Evolutionary conservation across 2,329 filamentous ascomycete species (phyloP).

Genomic region (Sporothrix schenckii): DNA sequence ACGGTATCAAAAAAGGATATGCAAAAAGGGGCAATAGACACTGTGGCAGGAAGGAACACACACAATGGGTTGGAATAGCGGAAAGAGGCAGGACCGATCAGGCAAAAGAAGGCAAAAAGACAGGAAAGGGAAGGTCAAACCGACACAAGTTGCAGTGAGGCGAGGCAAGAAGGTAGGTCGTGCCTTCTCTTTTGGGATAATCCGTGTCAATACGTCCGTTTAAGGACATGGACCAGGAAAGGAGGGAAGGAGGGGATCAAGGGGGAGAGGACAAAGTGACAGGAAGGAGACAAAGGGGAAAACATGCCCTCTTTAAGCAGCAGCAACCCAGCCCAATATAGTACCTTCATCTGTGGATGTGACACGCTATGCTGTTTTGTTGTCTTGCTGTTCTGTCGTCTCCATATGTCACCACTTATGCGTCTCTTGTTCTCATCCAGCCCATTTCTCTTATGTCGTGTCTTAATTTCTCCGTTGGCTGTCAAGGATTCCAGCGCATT

Average conservation of each 20-base stretch:
- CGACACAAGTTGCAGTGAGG: slow-evolving; percentile 4
- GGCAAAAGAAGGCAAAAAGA: background rate
- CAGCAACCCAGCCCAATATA: background rate
- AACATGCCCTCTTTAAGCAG: slow-evolving; percentile 34
- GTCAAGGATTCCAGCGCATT: slow-evolving; percentile 34
- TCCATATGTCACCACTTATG: slow-evolving; percentile 7
- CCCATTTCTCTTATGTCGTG: slow-evolving; percentile 1
- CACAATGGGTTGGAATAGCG: background rate
- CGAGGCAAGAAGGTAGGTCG: background rate
- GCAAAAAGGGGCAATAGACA: background rate
- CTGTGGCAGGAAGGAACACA: too few species aligned
- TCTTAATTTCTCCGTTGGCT: slow-evolving; percentile 32
- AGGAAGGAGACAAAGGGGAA: slow-evolving; percentile 28
- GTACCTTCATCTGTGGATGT: background rate
- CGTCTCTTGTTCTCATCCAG: background rate
- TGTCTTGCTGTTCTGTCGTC: slow-evolving; percentile 4
- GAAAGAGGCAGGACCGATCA: background rate
- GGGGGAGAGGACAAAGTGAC: slow-evolving; percentile 16
- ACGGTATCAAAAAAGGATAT: background rate
- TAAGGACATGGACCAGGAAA: slow-evolving; percentile 27
- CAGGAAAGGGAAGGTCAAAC: slow-evolving; percentile 24
- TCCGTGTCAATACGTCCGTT: slow-evolving; percentile 19
- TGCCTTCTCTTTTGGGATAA: slow-evolving; percentile 23
- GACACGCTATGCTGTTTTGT: background rate
- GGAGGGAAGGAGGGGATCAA: slow-evolving; percentile 10